Evolutionary conservation across 257 asterid genomes (phyloP).

Genomic region (Schizonepeta tenuifolia): DNA sequence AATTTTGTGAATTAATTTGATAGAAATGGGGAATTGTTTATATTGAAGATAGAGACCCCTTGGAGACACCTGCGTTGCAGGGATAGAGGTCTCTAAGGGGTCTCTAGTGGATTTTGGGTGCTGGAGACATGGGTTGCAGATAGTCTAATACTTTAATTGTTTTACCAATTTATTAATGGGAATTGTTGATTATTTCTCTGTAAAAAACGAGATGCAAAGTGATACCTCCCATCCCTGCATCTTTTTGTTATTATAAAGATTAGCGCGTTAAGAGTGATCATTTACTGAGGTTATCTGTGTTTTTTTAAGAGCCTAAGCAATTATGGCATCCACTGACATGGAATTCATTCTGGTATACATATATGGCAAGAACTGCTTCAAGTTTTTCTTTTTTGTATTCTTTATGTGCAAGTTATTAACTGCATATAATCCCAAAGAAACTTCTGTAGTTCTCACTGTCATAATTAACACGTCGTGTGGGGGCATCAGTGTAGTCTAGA

Average conservation of each 20-base stretch:
- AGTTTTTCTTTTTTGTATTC: neutral
- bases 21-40: too few species aligned
- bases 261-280: constrained; percentile 12
- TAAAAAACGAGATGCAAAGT: constrained; percentile 10
- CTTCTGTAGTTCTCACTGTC: constrained; percentile 9
- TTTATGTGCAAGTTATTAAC: constrained; percentile 15
- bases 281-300: neutral
- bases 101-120: too few species aligned
- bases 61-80: too few species aligned
- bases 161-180: constrained; percentile 2
- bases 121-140: too few species aligned
- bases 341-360: constrained; percentile 5
- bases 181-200: constrained; percentile 17
- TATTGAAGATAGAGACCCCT: too few species aligned
- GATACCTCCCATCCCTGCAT: too few species aligned
- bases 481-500: constrained; percentile 6
- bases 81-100: too few species aligned
- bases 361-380: neutral
- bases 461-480: neutral
- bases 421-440: neutral
- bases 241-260: neutral
- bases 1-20: too few species aligned
- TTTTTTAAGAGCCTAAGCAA: neutral
- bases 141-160: constrained; percentile 9
- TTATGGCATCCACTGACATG: constrained; percentile 12